Percentiles rank a stretch among this genome's conserved stretches.
These are phyloP conservation scores for Oldenlandia corymbosa DNA, from an alignment of 257 asterid genomes.

Conservation along the genomic window DNA sequence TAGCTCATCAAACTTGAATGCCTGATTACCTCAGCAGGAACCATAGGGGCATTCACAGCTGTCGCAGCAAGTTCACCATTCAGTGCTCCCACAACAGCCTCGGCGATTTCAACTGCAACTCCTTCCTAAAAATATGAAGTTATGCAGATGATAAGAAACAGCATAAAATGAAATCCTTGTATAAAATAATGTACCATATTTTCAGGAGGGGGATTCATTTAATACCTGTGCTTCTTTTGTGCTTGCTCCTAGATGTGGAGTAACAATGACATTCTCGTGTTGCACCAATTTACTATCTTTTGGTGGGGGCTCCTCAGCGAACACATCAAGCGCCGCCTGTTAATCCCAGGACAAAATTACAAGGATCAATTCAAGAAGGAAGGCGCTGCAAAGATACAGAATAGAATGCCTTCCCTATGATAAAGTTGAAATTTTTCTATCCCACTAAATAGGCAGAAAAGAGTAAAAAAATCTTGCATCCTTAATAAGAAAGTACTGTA, in stretches of 20 bases:
- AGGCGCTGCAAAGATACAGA: background rate
- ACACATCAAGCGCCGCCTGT: conserved; percentile 97
- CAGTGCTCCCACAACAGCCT: conserved; percentile 96
- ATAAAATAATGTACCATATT: too few species aligned
- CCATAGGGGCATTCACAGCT: conserved; percentile 99
- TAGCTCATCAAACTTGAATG: background rate
- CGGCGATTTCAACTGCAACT: conserved; percentile 96
- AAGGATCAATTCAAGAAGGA: conserved; percentile 4
- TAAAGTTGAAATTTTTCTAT: too few species aligned
- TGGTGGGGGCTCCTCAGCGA: conserved; percentile 79
- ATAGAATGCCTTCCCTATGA: too few species aligned
- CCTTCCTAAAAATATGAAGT: conserved; percentile 74
- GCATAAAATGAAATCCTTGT: background rate
- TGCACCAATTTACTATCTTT: conserved; percentile 75
- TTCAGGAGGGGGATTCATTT: conserved; percentile 2
- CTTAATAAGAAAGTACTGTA: too few species aligned
- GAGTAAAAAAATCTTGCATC: too few species aligned
- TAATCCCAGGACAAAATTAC: conserved; percentile 14
- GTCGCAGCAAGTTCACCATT: conserved; percentile 95
- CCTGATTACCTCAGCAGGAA: conserved; percentile 81
- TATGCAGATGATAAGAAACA: background rate
- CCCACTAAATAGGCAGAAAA: too few species aligned
- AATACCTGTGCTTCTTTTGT: conserved; percentile 99
- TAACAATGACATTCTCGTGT: conserved; percentile 82
- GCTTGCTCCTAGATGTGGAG: conserved; percentile 99